Evolutionary conservation across 1,139 yeast species (phyloP), one percentile per base, ranked within the genome.

Genomic region (Lodderomyces theae): DNA sequence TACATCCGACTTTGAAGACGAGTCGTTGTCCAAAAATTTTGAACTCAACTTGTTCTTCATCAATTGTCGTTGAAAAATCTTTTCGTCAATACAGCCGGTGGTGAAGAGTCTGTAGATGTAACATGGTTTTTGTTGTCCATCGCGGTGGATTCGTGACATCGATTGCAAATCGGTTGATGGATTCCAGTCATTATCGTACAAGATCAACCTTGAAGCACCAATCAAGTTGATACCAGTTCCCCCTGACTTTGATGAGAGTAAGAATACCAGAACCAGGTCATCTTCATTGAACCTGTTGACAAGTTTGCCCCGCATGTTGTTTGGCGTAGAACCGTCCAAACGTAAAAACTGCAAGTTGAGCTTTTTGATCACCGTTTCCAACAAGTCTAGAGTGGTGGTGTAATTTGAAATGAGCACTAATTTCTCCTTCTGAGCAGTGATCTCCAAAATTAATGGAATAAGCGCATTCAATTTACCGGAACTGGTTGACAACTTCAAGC

Each of bases 81-180:
- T 92, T 57, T 92, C 99, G 58, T 92, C 99, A 35, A 92, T 86
- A 45, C 90, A 81, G 0, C 98, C 98, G 0, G 95, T 79, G 0
- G 90, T 83, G 37, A 85, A 64, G n/a, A 92, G 61, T 48, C 98
- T 72, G 57, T 92, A 94, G 22, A 92, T 82, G 56, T 67, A 85
- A 8, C 90, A 95, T 0, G 89, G 90, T 39, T 65, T 74, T 40
- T 63, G 74, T 58, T 92, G 98, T 0, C 98, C 98, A 58, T 92
- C 97, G 50, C 99, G 69, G 55, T 90, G 96, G 5, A 92, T 83
- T 47, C 99, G 66, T 1, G 97, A 96, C 95, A 92, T 88, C 0
- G 97, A 96, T 60, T 92, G 99, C 22, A 86, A 61, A 58, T 92
- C 99, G 10, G 86, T 76, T 0, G 97, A 80, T 0, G 98, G 98